These are phyloP conservation scores for Cladosporium sp. DNA, from an alignment of 2,329 filamentous ascomycete genomes.

Conservation along the genomic window DNA sequence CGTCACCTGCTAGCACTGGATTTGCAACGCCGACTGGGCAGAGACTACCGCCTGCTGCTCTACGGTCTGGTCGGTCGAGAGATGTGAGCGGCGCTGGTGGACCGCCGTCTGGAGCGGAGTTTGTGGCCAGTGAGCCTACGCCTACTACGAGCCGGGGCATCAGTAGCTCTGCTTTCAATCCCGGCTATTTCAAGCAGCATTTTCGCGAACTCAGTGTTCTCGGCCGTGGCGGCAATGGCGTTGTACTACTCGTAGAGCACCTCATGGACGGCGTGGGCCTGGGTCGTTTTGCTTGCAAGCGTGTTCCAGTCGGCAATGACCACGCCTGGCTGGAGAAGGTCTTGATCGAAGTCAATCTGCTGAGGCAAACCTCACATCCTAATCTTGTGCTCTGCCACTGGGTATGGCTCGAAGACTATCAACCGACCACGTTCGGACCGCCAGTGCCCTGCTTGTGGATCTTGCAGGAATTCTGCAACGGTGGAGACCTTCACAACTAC, in stretches of 20 bases:
- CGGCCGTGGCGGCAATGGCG: constrained; percentile 86
- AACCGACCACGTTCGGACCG: constrained; percentile 78
- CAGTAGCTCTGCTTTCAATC: constrained; percentile 80
- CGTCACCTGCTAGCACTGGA: constrained; percentile 40
- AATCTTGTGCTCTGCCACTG: constrained; percentile 96
- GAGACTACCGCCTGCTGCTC: constrained; percentile 41
- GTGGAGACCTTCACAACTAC: constrained; percentile 83
- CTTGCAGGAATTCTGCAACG: constrained; percentile 94
- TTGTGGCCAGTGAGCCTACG: constrained; percentile 43
- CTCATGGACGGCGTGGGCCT: constrained; percentile 83
- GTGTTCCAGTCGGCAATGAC: constrained; percentile 89
- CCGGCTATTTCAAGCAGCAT: constrained; percentile 87
- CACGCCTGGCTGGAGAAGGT: constrained; percentile 95
- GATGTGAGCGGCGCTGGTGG: constrained; percentile 28
- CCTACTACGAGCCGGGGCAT: constrained; percentile 59
- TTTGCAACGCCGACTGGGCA: constrained; percentile 29
- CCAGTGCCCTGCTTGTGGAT: constrained; percentile 95
- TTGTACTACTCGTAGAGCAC: constrained; percentile 90
- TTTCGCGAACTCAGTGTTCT: constrained; percentile 86
- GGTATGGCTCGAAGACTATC: constrained; percentile 90
- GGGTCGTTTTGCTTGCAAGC: constrained; percentile 92
- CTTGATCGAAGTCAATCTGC: constrained; percentile 83
- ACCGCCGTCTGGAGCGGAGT: constrained; percentile 48
- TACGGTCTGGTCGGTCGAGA: constrained; percentile 29
- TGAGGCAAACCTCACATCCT: constrained; percentile 87